Evolutionary conservation across 768 basidiomycete genomes (phyloP).

Genomic region (Suillus subalutaceus): DNA sequence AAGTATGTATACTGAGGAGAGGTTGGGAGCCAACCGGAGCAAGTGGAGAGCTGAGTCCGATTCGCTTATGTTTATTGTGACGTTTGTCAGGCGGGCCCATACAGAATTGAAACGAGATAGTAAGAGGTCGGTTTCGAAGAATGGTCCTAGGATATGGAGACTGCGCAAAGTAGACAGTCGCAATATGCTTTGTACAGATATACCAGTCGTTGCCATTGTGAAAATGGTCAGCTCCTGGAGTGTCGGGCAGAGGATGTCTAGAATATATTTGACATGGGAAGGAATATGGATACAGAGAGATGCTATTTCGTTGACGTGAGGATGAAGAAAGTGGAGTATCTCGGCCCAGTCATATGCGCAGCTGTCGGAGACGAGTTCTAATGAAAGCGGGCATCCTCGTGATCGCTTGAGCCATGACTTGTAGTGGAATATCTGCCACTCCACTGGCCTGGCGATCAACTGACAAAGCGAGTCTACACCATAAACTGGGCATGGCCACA

Average conservation of each 20-base stretch:
- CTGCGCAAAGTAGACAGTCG: constrained; percentile 14
- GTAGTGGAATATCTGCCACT: constrained; percentile 17
- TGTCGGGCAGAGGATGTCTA: constrained; percentile 14
- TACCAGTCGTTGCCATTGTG: no score
- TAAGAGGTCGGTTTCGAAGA: constrained; percentile 10
- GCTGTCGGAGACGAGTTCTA: constrained; percentile 15
- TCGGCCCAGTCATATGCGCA: not conserved
- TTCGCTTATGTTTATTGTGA: constrained; percentile 8
- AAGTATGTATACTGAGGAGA: constrained; percentile 10
- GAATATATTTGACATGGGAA: no score
- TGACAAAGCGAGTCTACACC: constrained; percentile 43
- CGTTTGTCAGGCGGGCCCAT: constrained; percentile 21
- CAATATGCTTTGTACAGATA: constrained; percentile 7
- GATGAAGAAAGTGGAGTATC: constrained; percentile 18
- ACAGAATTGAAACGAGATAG: constrained; percentile 15
- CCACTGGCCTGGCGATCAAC: not conserved
- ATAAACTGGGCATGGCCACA: constrained; percentile 43
- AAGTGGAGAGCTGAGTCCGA: constrained; percentile 8
- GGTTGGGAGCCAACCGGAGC: constrained; percentile 21
- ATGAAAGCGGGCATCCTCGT: constrained; percentile 20
- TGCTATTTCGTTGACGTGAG: constrained; percentile 15
- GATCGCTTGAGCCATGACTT: constrained; percentile 15
- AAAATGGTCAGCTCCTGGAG: constrained; percentile 21
- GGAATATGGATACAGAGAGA: not conserved
- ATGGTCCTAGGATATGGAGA: constrained; percentile 6